Evolutionary conservation across 768 basidiomycete genomes (phyloP).

Genomic region (Tylopilus felleus): DNA sequence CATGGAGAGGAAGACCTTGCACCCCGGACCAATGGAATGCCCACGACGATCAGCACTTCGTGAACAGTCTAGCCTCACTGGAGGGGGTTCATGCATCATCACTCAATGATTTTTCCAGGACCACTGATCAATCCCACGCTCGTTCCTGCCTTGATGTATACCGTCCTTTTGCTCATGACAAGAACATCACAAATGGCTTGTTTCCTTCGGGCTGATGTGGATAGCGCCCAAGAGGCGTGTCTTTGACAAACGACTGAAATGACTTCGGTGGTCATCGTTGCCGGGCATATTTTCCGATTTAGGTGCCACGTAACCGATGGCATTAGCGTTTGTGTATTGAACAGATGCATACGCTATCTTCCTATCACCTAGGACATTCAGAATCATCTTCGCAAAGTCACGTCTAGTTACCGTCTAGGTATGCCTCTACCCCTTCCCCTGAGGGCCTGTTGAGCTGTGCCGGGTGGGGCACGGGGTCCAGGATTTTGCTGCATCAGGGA

Average conservation of each 20-base stretch:
- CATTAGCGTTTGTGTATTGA: constrained; percentile 14
- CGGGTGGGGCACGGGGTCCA: constrained; percentile 90
- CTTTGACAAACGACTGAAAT: neutral
- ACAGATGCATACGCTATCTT: constrained; percentile 21
- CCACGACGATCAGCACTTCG: neutral
- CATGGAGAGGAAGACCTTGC: no score
- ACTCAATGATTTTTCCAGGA: no score
- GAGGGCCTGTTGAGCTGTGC: constrained; percentile 81
- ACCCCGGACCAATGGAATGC: no score
- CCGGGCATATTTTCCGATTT: neutral
- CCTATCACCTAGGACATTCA: constrained; percentile 3
- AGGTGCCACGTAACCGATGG: neutral
- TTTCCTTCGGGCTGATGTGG: neutral
- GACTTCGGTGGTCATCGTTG: neutral
- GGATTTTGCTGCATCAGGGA: constrained; percentile 53
- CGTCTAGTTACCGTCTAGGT: constrained; percentile 53
- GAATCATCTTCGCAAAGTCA: constrained; percentile 13
- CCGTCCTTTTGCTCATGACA: no score
- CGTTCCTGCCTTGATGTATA: neutral
- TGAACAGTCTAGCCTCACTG: no score
- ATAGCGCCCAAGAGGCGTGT: neutral
- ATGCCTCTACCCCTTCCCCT: constrained; percentile 85
- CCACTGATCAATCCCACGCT: neutral
- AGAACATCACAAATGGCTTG: neutral
- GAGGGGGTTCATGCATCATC: no score